These are phyloP conservation scores for Leccinum disarticulatum DNA, from an alignment of 768 basidiomycete species.

Conservation along the genomic window DNA sequence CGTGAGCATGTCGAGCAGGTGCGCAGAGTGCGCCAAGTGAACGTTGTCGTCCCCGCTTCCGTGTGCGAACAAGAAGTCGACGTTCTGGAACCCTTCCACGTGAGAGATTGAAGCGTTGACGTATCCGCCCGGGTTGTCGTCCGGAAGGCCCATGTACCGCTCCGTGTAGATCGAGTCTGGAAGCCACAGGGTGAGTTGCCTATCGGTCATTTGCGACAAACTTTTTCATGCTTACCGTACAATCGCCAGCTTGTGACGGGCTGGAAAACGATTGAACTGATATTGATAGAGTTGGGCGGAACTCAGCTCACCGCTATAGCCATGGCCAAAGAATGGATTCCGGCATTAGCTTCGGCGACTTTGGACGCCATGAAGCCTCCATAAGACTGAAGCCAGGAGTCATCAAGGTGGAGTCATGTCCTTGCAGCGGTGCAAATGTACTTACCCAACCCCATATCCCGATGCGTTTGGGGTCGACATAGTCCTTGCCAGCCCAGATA, in stretches of 20 bases:
- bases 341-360: slow-evolving; percentile 85
- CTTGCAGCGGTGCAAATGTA: slow-evolving; percentile 4
- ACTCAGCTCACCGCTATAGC: slow-evolving; percentile 71
- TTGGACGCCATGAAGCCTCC: slow-evolving; percentile 97
- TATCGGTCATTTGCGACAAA: not conserved
- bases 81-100: slow-evolving; percentile 80
- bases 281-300: not conserved
- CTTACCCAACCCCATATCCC: slow-evolving; percentile 98
- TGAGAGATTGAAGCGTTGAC: slow-evolving; percentile 83
- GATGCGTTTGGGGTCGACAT: slow-evolving; percentile 85
- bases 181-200: slow-evolving; percentile 2
- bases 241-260: slow-evolving; percentile 88
- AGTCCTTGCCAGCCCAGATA: slow-evolving; percentile 80
- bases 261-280: slow-evolving; percentile 32
- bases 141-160: slow-evolving; percentile 89
- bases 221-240: slow-evolving; percentile 52
- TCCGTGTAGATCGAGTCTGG: slow-evolving; percentile 96
- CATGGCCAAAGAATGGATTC: slow-evolving; percentile 89
- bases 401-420: slow-evolving; percentile 2
- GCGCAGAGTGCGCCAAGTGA: slow-evolving; percentile 89
- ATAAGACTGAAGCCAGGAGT: slow-evolving; percentile 61
- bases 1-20: slow-evolving; percentile 92
- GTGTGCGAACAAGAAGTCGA: slow-evolving; percentile 84
- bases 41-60: slow-evolving; percentile 98
- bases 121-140: slow-evolving; percentile 83